Percentiles rank a stretch among this genome's conserved stretches.
phyloP scores from a whole-genome alignment of 2,329 filamentous ascomycete genomes.

The Cyphellophora europaea region DNA sequence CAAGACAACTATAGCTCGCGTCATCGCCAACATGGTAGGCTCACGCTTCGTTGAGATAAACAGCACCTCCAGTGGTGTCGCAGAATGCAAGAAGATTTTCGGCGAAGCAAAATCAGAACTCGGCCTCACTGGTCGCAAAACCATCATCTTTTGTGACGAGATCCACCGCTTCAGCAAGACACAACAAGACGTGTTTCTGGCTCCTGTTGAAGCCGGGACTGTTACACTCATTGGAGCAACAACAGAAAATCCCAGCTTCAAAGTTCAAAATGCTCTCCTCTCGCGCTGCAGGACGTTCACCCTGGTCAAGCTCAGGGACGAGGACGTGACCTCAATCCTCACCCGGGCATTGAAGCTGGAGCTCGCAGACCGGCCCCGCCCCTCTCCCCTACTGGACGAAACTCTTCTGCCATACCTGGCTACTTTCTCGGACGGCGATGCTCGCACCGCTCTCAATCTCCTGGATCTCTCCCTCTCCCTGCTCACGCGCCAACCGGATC shows the following conservation, averaged over 20 bases:
- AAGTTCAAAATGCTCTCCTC: conserved; percentile 76
- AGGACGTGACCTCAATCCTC: conserved; percentile 66
- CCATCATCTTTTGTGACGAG: conserved; percentile 96
- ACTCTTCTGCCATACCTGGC: conserved; percentile 55
- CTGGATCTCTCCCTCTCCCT: conserved; percentile 81
- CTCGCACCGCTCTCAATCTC: conserved; percentile 83
- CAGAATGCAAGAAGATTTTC: conserved; percentile 88
- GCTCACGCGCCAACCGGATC: conserved; percentile 47
- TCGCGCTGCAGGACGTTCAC: conserved; percentile 89
- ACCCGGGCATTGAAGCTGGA: conserved; percentile 63
- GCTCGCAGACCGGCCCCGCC: conserved; percentile 35
- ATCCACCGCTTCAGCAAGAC: conserved; percentile 85
- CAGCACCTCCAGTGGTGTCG: conserved; percentile 78
- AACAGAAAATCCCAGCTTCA: conserved; percentile 94
- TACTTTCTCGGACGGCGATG: conserved; percentile 83
- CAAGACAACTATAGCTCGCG: conserved; percentile 67
- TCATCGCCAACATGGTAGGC: conserved; percentile 74
- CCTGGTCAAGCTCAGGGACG: conserved; percentile 61
- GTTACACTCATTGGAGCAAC: conserved; percentile 91
- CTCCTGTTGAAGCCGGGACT: conserved; percentile 81
- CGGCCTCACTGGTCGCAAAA: conserved; percentile 72
- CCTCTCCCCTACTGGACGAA: conserved; percentile 53
- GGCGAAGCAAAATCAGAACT: conserved; percentile 73
- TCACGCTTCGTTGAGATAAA: conserved; percentile 93
- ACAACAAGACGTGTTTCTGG: conserved; percentile 91